A percentile compares a stretch with the other conserved stretches of the same genome.
Evolutionary conservation across 2,329 filamentous ascomycete species (phyloP).

Genomic region (Colletotrichum truncatum): DNA sequence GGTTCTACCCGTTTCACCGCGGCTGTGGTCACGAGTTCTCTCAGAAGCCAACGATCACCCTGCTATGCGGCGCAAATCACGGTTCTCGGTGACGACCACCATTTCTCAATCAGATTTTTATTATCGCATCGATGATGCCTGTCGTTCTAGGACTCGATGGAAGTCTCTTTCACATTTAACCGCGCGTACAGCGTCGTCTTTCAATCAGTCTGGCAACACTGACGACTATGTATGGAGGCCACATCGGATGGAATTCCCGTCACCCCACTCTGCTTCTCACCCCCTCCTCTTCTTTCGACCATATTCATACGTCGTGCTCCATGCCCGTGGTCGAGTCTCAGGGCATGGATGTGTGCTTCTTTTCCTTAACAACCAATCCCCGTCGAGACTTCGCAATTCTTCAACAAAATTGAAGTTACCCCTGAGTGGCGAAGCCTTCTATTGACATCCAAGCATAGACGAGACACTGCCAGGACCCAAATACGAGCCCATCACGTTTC

Average conservation of each 20-base stretch:
- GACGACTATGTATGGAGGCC: background rate
- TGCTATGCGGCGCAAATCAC: constrained; percentile 4
- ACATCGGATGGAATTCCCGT: background rate
- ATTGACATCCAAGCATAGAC: background rate
- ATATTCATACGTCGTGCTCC: background rate
- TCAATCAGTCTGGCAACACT: background rate
- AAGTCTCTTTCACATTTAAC: background rate
- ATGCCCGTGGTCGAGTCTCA: background rate
- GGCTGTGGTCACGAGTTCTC: background rate
- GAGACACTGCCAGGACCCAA: background rate
- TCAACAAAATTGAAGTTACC: background rate
- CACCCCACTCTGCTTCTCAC: background rate
- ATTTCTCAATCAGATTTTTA: background rate
- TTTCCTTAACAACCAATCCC: background rate
- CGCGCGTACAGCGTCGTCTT: background rate
- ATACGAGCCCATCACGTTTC: background rate
- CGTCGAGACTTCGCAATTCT: background rate
- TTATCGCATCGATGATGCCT: constrained; percentile 15
- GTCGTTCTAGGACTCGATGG: background rate
- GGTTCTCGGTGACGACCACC: background rate
- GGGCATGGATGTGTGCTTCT: background rate
- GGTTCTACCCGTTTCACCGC: background rate
- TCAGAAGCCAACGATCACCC: background rate
- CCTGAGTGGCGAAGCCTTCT: background rate
- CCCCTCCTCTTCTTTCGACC: too few relatives aligned